These are phyloP conservation scores for Cladosporium cucumerinum DNA, from an alignment of 2,329 filamentous ascomycete genomes.

Conservation along the genomic window DNA sequence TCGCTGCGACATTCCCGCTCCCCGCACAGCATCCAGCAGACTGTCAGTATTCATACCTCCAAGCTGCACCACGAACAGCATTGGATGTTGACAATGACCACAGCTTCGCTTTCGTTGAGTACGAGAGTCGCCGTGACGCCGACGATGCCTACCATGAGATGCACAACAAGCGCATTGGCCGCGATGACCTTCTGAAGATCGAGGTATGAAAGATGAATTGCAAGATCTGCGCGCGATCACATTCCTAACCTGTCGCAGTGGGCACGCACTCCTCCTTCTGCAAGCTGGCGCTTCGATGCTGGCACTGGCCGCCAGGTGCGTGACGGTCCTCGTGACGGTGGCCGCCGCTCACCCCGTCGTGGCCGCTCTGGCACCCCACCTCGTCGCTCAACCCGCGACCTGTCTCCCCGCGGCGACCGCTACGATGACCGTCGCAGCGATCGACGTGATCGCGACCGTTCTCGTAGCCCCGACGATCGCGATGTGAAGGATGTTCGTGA, in stretches of 20 bases:
- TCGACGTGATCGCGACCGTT: constrained; percentile 74
- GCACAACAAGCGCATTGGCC: constrained; percentile 98
- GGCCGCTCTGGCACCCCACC: constrained; percentile 53
- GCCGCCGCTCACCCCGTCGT: constrained; percentile 31
- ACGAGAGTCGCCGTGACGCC: constrained; percentile 95
- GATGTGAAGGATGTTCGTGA: constrained; percentile 65
- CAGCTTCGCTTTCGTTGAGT: constrained; percentile 97
- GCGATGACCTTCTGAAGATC: constrained; percentile 95
- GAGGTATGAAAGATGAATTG: constrained; percentile 60
- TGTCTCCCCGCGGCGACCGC: constrained; percentile 50
- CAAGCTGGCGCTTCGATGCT: constrained; percentile 96
- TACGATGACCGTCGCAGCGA: constrained; percentile 64
- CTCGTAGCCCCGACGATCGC: constrained; percentile 62
- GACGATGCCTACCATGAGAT: constrained; percentile 99
- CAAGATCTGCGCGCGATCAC: background rate
- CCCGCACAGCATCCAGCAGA: constrained; percentile 86
- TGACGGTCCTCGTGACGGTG: constrained; percentile 67
- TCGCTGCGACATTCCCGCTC: constrained; percentile 96
- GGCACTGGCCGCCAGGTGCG: constrained; percentile 70
- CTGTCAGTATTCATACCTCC: constrained; percentile 65
- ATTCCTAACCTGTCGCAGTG: constrained; percentile 59
- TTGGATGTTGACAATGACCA: constrained; percentile 37
- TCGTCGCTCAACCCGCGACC: constrained; percentile 14
- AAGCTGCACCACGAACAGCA: background rate
- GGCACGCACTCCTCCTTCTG: constrained; percentile 95